Conservation (phyloP, 2,329 filamentous ascomycete genomes). For the Paracamarosporium sp. region DNA sequence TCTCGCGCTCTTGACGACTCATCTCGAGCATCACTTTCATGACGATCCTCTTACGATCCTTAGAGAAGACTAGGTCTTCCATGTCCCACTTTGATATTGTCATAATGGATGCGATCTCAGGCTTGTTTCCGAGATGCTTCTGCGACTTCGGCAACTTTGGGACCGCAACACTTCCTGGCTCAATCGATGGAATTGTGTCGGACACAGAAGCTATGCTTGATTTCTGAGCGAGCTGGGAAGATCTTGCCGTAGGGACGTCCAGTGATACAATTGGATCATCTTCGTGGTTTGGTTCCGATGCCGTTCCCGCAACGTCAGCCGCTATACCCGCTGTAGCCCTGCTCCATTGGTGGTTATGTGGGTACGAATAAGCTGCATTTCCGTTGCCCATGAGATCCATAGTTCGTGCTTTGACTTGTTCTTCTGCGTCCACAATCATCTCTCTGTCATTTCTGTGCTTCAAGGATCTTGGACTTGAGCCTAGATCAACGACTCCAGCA, state of each 20-base stretch:
- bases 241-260: neutral
- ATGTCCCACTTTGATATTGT: slow-evolving; percentile 42
- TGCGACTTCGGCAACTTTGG: neutral
- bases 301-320: neutral
- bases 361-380: too few species aligned
- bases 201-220: neutral
- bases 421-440: neutral
- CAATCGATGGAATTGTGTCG: neutral
- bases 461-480: slow-evolving; percentile 18
- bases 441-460: neutral
- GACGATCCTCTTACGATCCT: slow-evolving; percentile 53
- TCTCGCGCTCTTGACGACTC: slow-evolving; percentile 22
- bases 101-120: slow-evolving; percentile 33
- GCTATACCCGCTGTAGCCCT: neutral
- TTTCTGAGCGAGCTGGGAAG: neutral
- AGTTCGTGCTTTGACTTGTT: too few species aligned
- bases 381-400: too few species aligned
- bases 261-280: neutral
- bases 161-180: neutral
- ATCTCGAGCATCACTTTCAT: slow-evolving; percentile 51
- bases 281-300: neutral
- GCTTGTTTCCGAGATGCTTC: slow-evolving; percentile 17
- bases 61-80: slow-evolving; percentile 42
- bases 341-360: too few species aligned
- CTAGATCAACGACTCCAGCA: slow-evolving; percentile 26